phyloP scores from a whole-genome alignment of 495 filamentous ascomycete genomes.

The Cenococcum geophilum region DNA sequence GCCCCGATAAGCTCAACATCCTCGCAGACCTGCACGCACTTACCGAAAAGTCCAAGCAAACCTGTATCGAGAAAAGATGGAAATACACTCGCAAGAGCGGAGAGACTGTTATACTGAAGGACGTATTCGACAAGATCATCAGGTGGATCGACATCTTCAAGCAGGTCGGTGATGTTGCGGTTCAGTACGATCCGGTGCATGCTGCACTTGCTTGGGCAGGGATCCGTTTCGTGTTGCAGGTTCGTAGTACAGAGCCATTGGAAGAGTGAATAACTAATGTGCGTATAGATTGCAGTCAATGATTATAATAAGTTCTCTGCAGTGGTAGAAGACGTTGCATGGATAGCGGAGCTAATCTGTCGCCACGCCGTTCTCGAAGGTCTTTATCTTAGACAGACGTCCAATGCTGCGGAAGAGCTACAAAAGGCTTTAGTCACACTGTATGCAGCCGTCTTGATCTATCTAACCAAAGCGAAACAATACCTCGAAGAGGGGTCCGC shows the following conservation, averaged over 20 bases:
- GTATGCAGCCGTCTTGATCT: conserved; percentile 14
- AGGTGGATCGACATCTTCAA: conserved; percentile 41
- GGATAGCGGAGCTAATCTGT: conserved; percentile 30
- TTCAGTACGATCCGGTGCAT: conserved; percentile 41
- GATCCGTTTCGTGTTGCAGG: conserved; percentile 41
- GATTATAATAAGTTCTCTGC: conserved; percentile 24
- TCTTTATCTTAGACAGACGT: conserved; percentile 28
- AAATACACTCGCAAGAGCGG: conserved; percentile 20
- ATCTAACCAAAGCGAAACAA: conserved; percentile 18
- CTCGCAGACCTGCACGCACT: conserved; percentile 19
- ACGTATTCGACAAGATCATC: conserved; percentile 39
- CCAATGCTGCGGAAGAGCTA: conserved; percentile 7
- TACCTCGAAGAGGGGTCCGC: conserved; percentile 20
- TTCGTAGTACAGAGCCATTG: conserved; percentile 15
- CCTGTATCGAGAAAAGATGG: conserved; percentile 11
- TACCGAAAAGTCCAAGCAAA: conserved; percentile 19
- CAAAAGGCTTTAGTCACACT: conserved; percentile 18
- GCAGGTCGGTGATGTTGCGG: conserved; percentile 38
- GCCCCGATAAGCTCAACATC: conserved; percentile 27
- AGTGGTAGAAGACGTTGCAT: conserved; percentile 32
- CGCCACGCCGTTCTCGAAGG: conserved; percentile 31
- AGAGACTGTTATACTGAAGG: conserved; percentile 35
- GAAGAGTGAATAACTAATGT: conserved; percentile 3
- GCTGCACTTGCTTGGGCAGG: conserved; percentile 44
- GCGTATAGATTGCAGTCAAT: conserved; percentile 24